phyloP scores from a whole-genome alignment of 2,329 filamentous ascomycete genomes.

The Colletotrichum endophyticum region DNA sequence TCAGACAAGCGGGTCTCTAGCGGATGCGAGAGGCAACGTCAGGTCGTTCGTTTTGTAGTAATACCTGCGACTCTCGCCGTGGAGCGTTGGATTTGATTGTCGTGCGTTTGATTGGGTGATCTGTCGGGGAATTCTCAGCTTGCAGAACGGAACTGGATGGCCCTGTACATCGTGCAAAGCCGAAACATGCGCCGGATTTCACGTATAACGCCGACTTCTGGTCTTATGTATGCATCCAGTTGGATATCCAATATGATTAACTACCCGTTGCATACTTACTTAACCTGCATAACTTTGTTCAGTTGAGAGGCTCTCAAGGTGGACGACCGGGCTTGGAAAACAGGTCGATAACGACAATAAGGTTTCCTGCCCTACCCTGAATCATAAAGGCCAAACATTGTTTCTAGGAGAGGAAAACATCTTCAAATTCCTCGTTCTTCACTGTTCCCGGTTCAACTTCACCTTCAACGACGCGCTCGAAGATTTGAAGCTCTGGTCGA shows the following conservation, averaged over 20 bases:
- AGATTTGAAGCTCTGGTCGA: background rate
- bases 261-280: background rate
- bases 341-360: background rate
- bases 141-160: background rate
- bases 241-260: background rate
- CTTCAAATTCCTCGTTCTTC: background rate
- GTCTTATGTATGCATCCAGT: background rate
- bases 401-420: background rate
- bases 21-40: background rate
- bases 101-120: background rate
- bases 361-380: background rate
- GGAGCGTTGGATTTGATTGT: background rate
- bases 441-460: too few species aligned
- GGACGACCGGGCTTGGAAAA: background rate
- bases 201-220: too few species aligned
- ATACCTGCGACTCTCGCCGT: accelerated
- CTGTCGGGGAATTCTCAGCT: background rate
- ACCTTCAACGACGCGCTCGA: too few species aligned
- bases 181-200: background rate
- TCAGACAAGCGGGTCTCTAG: background rate
- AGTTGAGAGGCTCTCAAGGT: background rate
- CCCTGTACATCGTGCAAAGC: background rate
- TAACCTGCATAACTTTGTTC: background rate
- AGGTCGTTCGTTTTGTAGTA: background rate
- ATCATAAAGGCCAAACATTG: background rate